These are phyloP conservation scores for Madurella mycetomatis DNA, from an alignment of 2,329 filamentous ascomycete genomes.

Conservation along the genomic window DNA sequence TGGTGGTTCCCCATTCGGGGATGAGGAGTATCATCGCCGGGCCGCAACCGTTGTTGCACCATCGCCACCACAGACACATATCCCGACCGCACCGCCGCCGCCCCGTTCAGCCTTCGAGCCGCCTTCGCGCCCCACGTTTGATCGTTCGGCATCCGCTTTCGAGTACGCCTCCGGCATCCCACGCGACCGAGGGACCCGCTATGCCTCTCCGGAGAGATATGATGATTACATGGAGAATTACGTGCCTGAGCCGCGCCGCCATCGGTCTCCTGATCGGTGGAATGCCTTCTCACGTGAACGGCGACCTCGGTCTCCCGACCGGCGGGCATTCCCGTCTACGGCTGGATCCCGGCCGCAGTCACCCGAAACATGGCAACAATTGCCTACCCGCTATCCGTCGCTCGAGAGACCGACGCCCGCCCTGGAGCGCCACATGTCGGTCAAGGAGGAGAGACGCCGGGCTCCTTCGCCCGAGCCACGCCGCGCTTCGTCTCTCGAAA, in stretches of 20 bases:
- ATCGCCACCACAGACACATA: slow-evolving; percentile 23
- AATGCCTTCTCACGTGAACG: slow-evolving; percentile 8
- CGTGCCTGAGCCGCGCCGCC: slow-evolving; percentile 12
- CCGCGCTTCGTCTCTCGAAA: slow-evolving; percentile 42
- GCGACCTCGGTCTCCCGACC: slow-evolving; percentile 17
- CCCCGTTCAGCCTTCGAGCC: slow-evolving; percentile 24
- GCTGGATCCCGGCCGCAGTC: slow-evolving; percentile 18
- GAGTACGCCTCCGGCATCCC: slow-evolving; percentile 44
- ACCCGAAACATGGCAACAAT: slow-evolving; percentile 15
- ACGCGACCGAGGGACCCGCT: slow-evolving; percentile 36
- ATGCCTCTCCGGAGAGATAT: slow-evolving; percentile 20
- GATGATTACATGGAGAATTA: slow-evolving; percentile 17
- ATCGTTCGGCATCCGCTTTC: slow-evolving; percentile 33
- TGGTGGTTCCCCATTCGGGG: slow-evolving; percentile 52
- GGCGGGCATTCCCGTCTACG: slow-evolving; percentile 11
- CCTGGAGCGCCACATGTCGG: neutral
- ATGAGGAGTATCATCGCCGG: slow-evolving; percentile 51
- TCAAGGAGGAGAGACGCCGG: slow-evolving; percentile 13
- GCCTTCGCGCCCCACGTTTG: slow-evolving; percentile 27
- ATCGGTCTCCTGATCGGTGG: slow-evolving; percentile 17
- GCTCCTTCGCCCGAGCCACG: slow-evolving; percentile 18
- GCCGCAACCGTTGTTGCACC: slow-evolving; percentile 36
- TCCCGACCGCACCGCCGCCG: slow-evolving; percentile 27
- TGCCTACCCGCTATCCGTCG: slow-evolving; percentile 19
- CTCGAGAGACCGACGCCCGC: slow-evolving; percentile 11